Conservation (phyloP, 2,329 filamentous ascomycete genomes). For the Sarocladium kiliense region DNA sequence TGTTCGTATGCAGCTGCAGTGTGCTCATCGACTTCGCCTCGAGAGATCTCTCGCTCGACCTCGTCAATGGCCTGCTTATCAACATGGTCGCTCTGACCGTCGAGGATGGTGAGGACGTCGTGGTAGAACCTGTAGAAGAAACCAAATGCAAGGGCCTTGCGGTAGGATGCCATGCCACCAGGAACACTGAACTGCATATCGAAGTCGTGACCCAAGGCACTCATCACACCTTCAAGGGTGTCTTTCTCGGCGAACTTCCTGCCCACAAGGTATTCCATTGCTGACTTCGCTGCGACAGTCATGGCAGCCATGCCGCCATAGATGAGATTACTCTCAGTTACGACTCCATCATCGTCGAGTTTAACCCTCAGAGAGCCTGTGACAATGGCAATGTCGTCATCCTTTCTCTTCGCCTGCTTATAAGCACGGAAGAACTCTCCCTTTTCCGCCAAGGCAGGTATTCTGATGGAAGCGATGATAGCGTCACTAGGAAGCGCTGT, state of each 20-base stretch:
- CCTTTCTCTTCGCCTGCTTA: constrained; percentile 95
- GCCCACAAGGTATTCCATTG: constrained; percentile 68
- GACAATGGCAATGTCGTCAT: constrained; percentile 97
- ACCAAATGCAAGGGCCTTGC: constrained; percentile 81
- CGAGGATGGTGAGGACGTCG: constrained; percentile 66
- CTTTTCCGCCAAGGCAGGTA: constrained; percentile 68
- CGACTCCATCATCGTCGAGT: constrained; percentile 62
- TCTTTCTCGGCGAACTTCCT: constrained; percentile 75
- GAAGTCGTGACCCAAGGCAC: constrained; percentile 83
- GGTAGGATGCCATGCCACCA: constrained; percentile 95
- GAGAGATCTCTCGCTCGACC: constrained; percentile 79
- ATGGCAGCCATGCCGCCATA: constrained; percentile 95
- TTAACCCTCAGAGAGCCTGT: constrained; percentile 77
- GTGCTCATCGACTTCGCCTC: constrained; percentile 71
- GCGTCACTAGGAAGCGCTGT: constrained; percentile 79
- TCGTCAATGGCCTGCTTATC: constrained; percentile 77
- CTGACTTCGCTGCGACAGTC: constrained; percentile 79
- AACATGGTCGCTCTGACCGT: constrained; percentile 37
- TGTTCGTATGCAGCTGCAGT: constrained; percentile 74
- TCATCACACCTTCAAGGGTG: constrained; percentile 87
- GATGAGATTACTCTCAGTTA: constrained; percentile 72
- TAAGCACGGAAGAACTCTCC: constrained; percentile 85
- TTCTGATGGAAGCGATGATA: constrained; percentile 80
- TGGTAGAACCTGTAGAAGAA: constrained; percentile 99
- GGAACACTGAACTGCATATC: constrained; percentile 85